Percentiles rank a stretch among this genome's conserved stretches.
phyloP scores from a whole-genome alignment of 805 yeast genomes.

The Spencermartinsiella europaea region DNA sequence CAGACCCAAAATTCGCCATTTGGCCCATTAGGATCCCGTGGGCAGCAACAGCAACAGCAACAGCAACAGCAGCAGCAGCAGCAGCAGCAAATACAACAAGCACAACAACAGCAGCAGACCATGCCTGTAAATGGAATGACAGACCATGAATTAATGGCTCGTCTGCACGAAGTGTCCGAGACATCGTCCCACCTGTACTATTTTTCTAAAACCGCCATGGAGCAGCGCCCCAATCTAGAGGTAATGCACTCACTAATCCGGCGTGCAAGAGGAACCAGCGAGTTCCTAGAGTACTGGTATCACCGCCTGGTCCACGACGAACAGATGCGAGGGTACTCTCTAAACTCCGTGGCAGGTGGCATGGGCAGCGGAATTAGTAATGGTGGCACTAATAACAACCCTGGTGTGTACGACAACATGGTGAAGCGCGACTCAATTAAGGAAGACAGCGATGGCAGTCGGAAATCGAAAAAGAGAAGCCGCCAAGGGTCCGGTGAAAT shows the following conservation, averaged over 20 bases:
- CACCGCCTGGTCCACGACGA: conserved; percentile 14
- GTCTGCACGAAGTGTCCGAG: conserved; percentile 18
- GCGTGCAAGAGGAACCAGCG: conserved; percentile 15
- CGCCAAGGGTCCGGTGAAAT: conserved; percentile 17
- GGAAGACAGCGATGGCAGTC: neutral
- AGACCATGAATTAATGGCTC: conserved; percentile 8
- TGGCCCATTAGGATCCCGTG: too few relatives aligned
- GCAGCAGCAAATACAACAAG: conserved; percentile 9
- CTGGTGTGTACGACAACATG: neutral
- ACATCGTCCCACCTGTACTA: conserved; percentile 20
- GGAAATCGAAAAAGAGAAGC: conserved; percentile 13
- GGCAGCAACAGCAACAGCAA: conserved; percentile 1
- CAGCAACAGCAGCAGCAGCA: conserved; percentile 7
- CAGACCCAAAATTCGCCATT: neutral
- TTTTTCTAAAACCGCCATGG: conserved; percentile 13
- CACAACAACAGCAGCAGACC: neutral
- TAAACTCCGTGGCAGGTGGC: conserved; percentile 2
- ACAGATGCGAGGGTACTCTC: neutral
- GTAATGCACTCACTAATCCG: conserved; percentile 13
- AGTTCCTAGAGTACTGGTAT: conserved; percentile 21
- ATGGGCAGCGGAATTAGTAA: conserved; percentile 6
- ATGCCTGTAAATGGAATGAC: neutral
- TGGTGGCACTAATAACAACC: conserved; percentile 1
- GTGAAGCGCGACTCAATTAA: neutral
- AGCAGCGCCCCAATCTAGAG: conserved; percentile 15